Percentiles rank a stretch among this genome's conserved stretches.
phyloP scores from a whole-genome alignment of 164 flowering plant genomes.

The Paratinospora sagittata region DNA sequence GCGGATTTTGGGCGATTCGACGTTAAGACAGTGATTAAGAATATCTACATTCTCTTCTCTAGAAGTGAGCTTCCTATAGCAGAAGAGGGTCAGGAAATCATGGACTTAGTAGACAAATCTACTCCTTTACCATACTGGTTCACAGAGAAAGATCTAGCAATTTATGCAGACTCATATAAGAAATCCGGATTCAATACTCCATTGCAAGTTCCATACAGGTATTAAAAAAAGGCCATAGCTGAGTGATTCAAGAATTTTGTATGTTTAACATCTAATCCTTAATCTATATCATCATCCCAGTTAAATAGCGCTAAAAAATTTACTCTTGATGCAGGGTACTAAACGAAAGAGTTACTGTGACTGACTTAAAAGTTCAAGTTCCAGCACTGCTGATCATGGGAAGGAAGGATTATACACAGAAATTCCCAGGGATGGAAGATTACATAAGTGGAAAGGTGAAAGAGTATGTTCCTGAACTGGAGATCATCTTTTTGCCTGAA shows the following conservation, averaged over 20 bases:
- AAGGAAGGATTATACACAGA: conserved; percentile 42
- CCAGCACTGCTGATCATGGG: conserved; percentile 57
- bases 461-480: conserved; percentile 35
- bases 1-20: conserved; percentile 41
- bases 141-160: conserved; percentile 42
- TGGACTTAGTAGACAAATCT: conserved; percentile 52
- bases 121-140: conserved; percentile 55
- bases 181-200: conserved; percentile 52
- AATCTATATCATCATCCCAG: neutral
- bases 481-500: conserved; percentile 37
- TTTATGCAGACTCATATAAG: conserved; percentile 36
- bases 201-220: conserved; percentile 61
- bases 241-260: neutral
- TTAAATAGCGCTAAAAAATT: too few relatives aligned
- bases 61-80: conserved; percentile 45
- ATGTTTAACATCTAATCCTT: neutral
- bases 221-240: neutral
- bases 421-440: conserved; percentile 48
- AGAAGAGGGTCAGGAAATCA: conserved; percentile 36
- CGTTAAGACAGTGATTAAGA: conserved; percentile 42
- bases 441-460: conserved; percentile 40
- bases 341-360: neutral
- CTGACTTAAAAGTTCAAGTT: conserved; percentile 27
- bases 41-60: conserved; percentile 52
- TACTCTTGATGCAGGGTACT: too few relatives aligned